A percentile compares a stretch with the other conserved stretches of the same genome.
Conservation (phyloP, 768 basidiomycete genomes). For the Paxillus involutus region DNA sequence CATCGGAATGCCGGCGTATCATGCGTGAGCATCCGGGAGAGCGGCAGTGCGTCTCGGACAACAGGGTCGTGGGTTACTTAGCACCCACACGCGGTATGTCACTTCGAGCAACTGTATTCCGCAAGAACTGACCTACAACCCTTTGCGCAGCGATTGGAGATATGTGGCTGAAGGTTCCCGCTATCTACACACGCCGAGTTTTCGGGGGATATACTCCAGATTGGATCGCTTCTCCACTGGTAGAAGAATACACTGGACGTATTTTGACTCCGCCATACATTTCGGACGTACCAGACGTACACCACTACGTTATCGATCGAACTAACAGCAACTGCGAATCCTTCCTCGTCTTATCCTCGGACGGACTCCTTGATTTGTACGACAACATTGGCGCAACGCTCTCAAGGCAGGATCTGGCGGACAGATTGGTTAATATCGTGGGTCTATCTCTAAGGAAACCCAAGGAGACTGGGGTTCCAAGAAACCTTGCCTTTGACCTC, state of each 20-base stretch:
- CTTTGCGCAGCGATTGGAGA: conserved; percentile 32
- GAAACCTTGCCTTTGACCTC: conserved; percentile 40
- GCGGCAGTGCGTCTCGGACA: conserved; percentile 25
- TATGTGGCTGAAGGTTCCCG: conserved; percentile 35
- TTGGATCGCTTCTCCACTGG: conserved; percentile 19
- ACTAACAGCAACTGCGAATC: conserved; percentile 18
- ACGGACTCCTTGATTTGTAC: conserved; percentile 46
- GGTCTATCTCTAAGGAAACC: conserved; percentile 26
- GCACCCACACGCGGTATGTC: conserved; percentile 38
- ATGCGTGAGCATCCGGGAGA: conserved; percentile 32
- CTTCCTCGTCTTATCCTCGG: conserved; percentile 44
- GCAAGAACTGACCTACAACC: conserved; percentile 13
- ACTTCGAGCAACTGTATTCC: neutral
- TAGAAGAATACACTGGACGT: conserved; percentile 30
- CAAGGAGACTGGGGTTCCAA: conserved; percentile 8
- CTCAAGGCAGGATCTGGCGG: conserved; percentile 28
- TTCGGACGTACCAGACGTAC: conserved; percentile 40
- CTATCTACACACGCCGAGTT: conserved; percentile 30
- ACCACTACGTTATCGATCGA: conserved; percentile 32
- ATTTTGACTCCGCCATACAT: conserved; percentile 48
- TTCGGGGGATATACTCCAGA: conserved; percentile 27
- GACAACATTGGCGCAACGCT: conserved; percentile 22
- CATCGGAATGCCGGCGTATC: conserved; percentile 26
- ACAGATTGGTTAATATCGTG: conserved; percentile 36
- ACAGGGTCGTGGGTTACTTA: conserved; percentile 38